Base-by-base conservation (phyloP, 2,329 filamentous ascomycete genomes). In the Ophiostoma pallidulum region DNA sequence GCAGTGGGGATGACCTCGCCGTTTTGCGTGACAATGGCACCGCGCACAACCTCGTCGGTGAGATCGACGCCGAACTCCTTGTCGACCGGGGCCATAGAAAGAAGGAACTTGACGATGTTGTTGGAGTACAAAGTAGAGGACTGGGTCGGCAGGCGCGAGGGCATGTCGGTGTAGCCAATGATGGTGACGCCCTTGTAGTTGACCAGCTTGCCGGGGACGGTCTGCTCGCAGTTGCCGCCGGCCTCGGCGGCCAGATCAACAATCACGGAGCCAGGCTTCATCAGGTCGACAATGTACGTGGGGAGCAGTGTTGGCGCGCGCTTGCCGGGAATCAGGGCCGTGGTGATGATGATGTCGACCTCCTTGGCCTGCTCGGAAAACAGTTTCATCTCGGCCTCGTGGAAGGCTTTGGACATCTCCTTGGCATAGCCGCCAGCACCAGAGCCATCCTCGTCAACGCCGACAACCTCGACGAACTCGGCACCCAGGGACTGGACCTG, bases 381-480 rank as follows among this genome's bases (percentile, higher is more conserved):
- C 0, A 95, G 73, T 63, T 86, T 90, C 87, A 94, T 94, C 63
- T 95, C 87, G 6, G 88, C 88, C 51, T 88, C 86, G 62, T 92
- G 88, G 59, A 94, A 95, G 56, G 91, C 88, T 59, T 91, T 89
- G 47, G 86, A 92, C 88, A 94, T 94, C 60, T 90, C 86, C 60
- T 94, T 94, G 45, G 86, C 87, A 59, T 95, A 95, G 14, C 89
- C 89, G 24, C 89, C 88, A 8, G 84, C 80, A 3, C 87, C 88
- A 12, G 84, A 80, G 2, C 89, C 89, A 51, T 92, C 87, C 65
- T 95, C 89, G 55, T 91, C 64, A 19, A 94, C 72, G 4, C 53
- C 53, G 13, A 87, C 83, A 19, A 94, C 88, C 64, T 94, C 86
- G 56, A 94, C 78, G 58, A 94, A 94, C 59, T 94, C 89, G 16